Evolutionary conservation across 345 rosid species (phyloP).

Genomic region (Cardamine chenopodiifolia): DNA sequence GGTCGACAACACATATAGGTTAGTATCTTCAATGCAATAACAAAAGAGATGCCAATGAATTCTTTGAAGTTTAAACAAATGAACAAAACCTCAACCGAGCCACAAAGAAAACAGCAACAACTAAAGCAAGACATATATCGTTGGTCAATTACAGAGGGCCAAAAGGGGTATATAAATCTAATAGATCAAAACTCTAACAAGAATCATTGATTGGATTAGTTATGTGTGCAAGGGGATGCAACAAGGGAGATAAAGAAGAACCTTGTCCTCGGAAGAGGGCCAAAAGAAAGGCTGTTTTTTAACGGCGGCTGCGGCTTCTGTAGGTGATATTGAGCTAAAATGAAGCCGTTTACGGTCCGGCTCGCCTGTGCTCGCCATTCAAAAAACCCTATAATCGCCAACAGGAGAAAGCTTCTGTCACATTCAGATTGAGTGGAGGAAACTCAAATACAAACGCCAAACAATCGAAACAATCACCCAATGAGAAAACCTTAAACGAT

Average conservation of each 20-base stretch:
- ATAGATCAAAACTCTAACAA: constrained; percentile 10
- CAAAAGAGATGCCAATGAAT: too few species aligned
- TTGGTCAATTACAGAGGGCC: neutral
- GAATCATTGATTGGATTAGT: neutral
- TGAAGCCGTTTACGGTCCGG: constrained; percentile 89
- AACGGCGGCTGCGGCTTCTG: constrained; percentile 63
- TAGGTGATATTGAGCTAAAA: constrained; percentile 74
- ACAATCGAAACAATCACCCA: constrained; percentile 1
- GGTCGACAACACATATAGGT: neutral
- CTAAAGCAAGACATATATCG: neutral
- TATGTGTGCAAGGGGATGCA: constrained; percentile 8
- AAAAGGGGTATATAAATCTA: neutral
- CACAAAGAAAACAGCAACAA: neutral
- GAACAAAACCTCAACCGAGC: neutral
- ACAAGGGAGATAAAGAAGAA: constrained; percentile 22
- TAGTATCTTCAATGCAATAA: constrained; percentile 1
- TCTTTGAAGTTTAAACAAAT: neutral
- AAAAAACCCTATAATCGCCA: constrained; percentile 50
- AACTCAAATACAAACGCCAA: constrained; percentile 6
- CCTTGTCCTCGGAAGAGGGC: constrained; percentile 80
- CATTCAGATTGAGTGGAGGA: constrained; percentile 21
- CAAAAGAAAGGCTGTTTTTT: constrained; percentile 69
- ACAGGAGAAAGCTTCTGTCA: constrained; percentile 28
- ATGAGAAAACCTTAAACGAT: constrained; percentile 35
- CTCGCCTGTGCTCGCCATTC: constrained; percentile 93